Conservation (phyloP, 1,284 basidiomycete species). For the Cystobasidiaceae sp. region DNA sequence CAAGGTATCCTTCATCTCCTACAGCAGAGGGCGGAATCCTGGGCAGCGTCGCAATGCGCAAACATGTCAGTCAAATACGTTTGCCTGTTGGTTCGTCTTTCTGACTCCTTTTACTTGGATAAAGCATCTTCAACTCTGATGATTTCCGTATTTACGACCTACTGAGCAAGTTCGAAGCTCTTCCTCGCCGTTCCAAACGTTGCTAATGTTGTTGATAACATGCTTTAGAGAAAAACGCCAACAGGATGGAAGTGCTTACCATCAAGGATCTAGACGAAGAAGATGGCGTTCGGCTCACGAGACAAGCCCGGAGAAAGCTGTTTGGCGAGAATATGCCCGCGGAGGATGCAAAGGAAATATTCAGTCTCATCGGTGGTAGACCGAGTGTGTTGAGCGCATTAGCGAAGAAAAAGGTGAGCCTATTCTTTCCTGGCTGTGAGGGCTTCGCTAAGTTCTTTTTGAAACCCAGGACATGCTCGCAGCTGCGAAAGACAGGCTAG, state of each 20-base stretch:
- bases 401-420: conserved; percentile 23
- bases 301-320: conserved; percentile 43
- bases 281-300: conserved; percentile 61
- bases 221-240: conserved; percentile 36
- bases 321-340: conserved; percentile 29
- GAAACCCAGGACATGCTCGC: conserved; percentile 31
- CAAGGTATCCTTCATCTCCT: conserved; percentile 69
- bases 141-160: conserved; percentile 43
- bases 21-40: conserved; percentile 75
- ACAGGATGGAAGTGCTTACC: conserved; percentile 56
- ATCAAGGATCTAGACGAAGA: conserved; percentile 62
- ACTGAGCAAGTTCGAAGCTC: conserved; percentile 13
- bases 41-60: conserved; percentile 60
- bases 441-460: background rate
- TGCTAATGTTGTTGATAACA: background rate
- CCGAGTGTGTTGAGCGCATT: conserved; percentile 33
- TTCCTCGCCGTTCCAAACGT: background rate
- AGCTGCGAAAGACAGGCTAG: conserved; percentile 36
- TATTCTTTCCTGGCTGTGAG: background rate
- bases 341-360: conserved; percentile 34
- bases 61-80: conserved; percentile 50
- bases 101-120: conserved; percentile 21
- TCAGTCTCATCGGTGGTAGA: conserved; percentile 40
- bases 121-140: conserved; percentile 62
- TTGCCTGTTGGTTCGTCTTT: background rate